Base-by-base conservation (phyloP, 192 early-diverging fungal genomes). In the Coemansia sp. region DNA sequence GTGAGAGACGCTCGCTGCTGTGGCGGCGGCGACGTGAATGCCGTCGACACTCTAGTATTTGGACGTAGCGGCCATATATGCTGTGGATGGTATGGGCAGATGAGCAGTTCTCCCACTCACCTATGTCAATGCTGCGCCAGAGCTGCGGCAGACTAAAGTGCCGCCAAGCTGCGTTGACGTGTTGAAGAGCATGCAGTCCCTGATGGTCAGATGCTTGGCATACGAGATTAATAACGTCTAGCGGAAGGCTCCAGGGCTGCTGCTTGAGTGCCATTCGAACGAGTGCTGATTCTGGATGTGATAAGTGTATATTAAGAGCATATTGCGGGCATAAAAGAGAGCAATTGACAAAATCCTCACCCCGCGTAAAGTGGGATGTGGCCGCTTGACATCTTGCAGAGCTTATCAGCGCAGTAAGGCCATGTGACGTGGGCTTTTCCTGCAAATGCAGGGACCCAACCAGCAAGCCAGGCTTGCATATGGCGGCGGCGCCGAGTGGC, bases 111-210 rank as follows among this genome's bases (percentile, higher is more conserved):
- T 72, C 70, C 76, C 76, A 79, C 39, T 73, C 70, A 64, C 67
- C 68, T 8, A 79, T 73, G 23, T 79, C 76, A 11, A 79, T 64
- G 25, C 45, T 60, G 29, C 60, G 64, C 76, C 76, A 79, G 4
- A 79, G 43, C 14, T 64, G 25, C 10, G 70, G 76, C 64, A 79
- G 61, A 17, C 66, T 53, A 19, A 79, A 59, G 14, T 53, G 19
- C 10, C 76, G 76, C 76, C 76, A 79, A 3, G 59, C 60, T 23
- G 48, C 1, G 47, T 61, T 73, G 56, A 67, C 67, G 19, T 73
- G 69, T 19, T 66, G 60, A 23, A 79, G 76, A 9, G 38, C 19
- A 14, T 12, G 50, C 43, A 79, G 67, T 2, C 23, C 27, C 21
- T 35, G 27, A 11, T 60, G 63, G 62, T 64, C 67, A 3, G 70